Conservation (phyloP, 2,329 filamentous ascomycete genomes). For the Helminthosporium solani region DNA sequence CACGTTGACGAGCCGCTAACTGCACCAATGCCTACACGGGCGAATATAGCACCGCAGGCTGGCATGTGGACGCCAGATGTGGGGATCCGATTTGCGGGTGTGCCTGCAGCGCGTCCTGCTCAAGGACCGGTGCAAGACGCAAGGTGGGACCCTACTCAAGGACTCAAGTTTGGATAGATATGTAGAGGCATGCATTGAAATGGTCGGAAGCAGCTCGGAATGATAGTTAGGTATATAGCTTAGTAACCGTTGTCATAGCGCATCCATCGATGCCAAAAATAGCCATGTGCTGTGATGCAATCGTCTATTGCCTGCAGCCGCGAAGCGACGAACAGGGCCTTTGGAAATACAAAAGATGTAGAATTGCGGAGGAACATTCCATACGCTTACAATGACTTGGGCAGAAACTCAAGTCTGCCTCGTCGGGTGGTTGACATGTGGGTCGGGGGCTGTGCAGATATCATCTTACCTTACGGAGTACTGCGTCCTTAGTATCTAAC, state of each 20-base stretch:
- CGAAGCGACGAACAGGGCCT: too few species aligned
- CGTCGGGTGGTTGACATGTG: conserved; percentile 10
- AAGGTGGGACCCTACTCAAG: conserved; percentile 44
- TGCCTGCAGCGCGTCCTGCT: conserved; percentile 32
- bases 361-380: too few species aligned
- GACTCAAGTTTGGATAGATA: conserved; percentile 44
- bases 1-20: conserved; percentile 58
- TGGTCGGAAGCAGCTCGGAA: neutral
- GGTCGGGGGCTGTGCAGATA: conserved; percentile 30
- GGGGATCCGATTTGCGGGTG: conserved; percentile 72
- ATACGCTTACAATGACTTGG: too few species aligned
- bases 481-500: too few species aligned
- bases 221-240: too few species aligned
- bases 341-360: too few species aligned
- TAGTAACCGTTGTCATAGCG: neutral
- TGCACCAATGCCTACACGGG: conserved; percentile 45
- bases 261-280: neutral
- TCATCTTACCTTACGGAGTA: too few species aligned
- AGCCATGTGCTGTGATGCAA: neutral
- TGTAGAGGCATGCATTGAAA: neutral
- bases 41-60: conserved; percentile 42
- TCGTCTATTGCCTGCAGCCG: too few species aligned
- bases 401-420: conserved; percentile 23
- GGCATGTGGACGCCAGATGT: conserved; percentile 77
- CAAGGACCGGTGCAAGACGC: conserved; percentile 39